Conservation (phyloP, 1,139 yeast species). For the Hyphopichia buzzinii region DNA sequence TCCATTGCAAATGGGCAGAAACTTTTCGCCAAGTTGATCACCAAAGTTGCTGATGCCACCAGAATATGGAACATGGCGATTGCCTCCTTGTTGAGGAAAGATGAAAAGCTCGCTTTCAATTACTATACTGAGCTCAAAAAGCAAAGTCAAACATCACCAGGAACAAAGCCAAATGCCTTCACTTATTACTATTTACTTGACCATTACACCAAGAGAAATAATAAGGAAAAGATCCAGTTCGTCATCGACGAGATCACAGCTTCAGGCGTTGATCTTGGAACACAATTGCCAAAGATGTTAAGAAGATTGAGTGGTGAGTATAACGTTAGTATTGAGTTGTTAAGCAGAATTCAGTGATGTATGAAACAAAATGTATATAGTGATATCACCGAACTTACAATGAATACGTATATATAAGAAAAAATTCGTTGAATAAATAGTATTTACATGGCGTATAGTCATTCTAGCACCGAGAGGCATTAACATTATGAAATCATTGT, state of each 20-base stretch:
- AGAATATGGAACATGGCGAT: slow-evolving; percentile 64
- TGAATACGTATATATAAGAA: background rate
- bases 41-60: slow-evolving; percentile 28
- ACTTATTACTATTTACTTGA: slow-evolving; percentile 56
- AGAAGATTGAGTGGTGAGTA: slow-evolving; percentile 5
- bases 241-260: slow-evolving; percentile 36
- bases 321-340: slow-evolving; percentile 2
- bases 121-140: slow-evolving; percentile 34
- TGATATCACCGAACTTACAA: too few species aligned
- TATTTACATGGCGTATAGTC: too few species aligned
- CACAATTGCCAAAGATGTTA: slow-evolving; percentile 32
- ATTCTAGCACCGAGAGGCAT: too few species aligned
- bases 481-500: too few species aligned
- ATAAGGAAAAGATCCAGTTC: slow-evolving; percentile 31
- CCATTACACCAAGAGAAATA: slow-evolving; percentile 36
- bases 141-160: slow-evolving; percentile 15
- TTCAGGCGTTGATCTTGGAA: slow-evolving; percentile 37
- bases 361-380: background rate
- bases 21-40: slow-evolving; percentile 45
- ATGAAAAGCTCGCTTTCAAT: slow-evolving; percentile 36
- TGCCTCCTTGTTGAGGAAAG: slow-evolving; percentile 40
- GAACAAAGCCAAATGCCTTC: slow-evolving; percentile 48
- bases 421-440: slow-evolving; percentile 2
- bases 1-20: slow-evolving; percentile 45
- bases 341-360: slow-evolving; percentile 1